Evolutionary conservation across 1,284 basidiomycete species (phyloP).

Genomic region (Cryptococcus amylolentus): DNA sequence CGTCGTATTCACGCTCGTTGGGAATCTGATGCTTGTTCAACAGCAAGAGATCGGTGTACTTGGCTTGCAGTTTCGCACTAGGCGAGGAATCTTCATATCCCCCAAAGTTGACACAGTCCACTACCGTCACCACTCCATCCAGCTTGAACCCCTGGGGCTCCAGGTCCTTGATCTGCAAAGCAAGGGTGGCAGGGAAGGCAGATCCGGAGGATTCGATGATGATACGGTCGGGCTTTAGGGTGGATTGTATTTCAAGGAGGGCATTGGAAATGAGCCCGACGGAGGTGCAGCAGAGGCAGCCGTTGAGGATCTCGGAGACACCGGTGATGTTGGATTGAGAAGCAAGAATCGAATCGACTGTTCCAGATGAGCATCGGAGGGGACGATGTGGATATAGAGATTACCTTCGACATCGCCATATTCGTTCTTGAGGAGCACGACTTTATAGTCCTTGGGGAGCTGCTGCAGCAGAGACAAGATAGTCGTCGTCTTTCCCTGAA

Average conservation of each 20-base stretch:
- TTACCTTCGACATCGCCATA: slow-evolving; percentile 47
- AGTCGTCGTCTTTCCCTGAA: slow-evolving; percentile 55
- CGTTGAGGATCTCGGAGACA: slow-evolving; percentile 86
- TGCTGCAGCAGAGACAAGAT: slow-evolving; percentile 77
- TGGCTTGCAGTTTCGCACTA: slow-evolving; percentile 84
- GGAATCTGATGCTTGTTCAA: slow-evolving; percentile 85
- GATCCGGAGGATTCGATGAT: slow-evolving; percentile 89
- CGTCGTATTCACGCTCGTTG: slow-evolving; percentile 69
- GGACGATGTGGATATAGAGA: slow-evolving; percentile 1
- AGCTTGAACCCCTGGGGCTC: slow-evolving; percentile 72
- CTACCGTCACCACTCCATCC: slow-evolving; percentile 81
- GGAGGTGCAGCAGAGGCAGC: slow-evolving; percentile 89
- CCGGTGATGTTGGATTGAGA: slow-evolving; percentile 74
- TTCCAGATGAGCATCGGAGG: not conserved
- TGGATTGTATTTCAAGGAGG: slow-evolving; percentile 80
- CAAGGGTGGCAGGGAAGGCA: slow-evolving; percentile 68
- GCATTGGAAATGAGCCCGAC: slow-evolving; percentile 89
- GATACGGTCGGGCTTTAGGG: slow-evolving; percentile 76
- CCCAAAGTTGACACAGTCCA: slow-evolving; percentile 79
- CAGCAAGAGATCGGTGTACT: slow-evolving; percentile 82
- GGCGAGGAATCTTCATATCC: slow-evolving; percentile 86
- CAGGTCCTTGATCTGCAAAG: slow-evolving; percentile 83
- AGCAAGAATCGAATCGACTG: slow-evolving; percentile 83
- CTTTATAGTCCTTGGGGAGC: slow-evolving; percentile 71
- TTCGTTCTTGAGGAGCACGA: slow-evolving; percentile 70